Evolutionary conservation across 768 basidiomycete species (phyloP).

Genomic region (Suillus occidentalis): DNA sequence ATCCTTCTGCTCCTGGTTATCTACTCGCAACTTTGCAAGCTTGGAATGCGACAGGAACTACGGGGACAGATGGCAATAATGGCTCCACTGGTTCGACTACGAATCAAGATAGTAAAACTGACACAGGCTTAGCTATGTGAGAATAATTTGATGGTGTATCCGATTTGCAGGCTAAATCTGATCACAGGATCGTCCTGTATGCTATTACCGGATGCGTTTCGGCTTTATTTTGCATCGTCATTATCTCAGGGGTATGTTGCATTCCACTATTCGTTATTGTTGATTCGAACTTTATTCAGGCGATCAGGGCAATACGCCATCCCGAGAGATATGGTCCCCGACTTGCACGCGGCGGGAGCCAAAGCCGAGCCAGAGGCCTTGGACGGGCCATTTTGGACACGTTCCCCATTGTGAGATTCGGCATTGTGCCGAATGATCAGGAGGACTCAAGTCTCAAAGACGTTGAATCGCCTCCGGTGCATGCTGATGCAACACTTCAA

Average conservation of each 20-base stretch:
- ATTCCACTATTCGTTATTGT: constrained; percentile 7
- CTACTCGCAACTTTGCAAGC: constrained; percentile 70
- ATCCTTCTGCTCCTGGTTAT: constrained; percentile 54
- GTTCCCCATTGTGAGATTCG: constrained; percentile 92
- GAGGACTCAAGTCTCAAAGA: constrained; percentile 28
- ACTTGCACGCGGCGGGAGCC: constrained; percentile 42
- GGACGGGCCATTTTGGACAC: constrained; percentile 94
- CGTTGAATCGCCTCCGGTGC: constrained; percentile 25
- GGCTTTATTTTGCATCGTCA: constrained; percentile 79
- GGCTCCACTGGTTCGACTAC: constrained; percentile 16
- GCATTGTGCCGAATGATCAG: constrained; percentile 28
- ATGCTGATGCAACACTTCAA: constrained; percentile 3
- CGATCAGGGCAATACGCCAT: constrained; percentile 78
- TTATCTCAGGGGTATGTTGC: constrained; percentile 72
- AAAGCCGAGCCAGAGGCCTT: constrained; percentile 79
- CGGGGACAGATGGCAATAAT: constrained; percentile 15
- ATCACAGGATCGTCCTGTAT: constrained; percentile 72
- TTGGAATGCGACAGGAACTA: constrained; percentile 53
- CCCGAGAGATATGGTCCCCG: constrained; percentile 92
- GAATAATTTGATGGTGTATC: constrained; percentile 18
- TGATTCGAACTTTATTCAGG: constrained; percentile 39
- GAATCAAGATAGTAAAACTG: constrained; percentile 23
- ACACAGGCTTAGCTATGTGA: constrained; percentile 78
- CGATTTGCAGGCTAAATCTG: constrained; percentile 4
- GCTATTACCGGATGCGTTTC: constrained; percentile 89